A percentile compares a stretch with the other conserved stretches of the same genome.
These are phyloP conservation scores for Paecilomyces variotii DNA, from an alignment of 2,329 filamentous ascomycete species.

Conservation along the genomic window DNA sequence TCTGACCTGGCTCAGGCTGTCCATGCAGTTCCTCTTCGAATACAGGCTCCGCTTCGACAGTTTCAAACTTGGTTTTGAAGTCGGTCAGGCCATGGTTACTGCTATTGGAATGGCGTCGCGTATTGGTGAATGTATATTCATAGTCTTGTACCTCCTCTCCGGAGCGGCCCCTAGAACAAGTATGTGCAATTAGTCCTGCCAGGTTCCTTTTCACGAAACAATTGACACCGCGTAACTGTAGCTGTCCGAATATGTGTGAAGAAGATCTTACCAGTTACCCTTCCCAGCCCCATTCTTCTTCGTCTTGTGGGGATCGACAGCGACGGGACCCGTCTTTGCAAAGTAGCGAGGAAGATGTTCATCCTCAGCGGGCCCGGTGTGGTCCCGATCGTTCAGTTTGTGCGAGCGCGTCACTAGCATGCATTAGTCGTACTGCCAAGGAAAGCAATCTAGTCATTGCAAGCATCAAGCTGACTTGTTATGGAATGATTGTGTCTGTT, in stretches of 20 bases:
- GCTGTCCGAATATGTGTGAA: conserved; percentile 1
- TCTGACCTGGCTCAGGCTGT: neutral
- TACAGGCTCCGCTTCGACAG: conserved; percentile 78
- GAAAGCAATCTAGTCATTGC: neutral
- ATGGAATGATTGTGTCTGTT: neutral
- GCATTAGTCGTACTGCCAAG: neutral
- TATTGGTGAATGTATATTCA: conserved; percentile 73
- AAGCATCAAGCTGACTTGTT: neutral
- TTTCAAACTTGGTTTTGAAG: conserved; percentile 96
- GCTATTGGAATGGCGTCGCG: conserved; percentile 88
- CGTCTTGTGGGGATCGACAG: conserved; percentile 79
- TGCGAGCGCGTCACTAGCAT: conserved; percentile 86
- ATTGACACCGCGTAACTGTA: neutral
- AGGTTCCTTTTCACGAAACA: neutral
- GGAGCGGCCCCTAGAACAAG: conserved; percentile 60
- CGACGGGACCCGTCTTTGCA: conserved; percentile 73
- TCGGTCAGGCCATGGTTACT: conserved; percentile 65
- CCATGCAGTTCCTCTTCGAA: conserved; percentile 84
- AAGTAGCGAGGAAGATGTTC: conserved; percentile 87
- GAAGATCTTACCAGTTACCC: conserved; percentile 73
- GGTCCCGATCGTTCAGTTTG: conserved; percentile 91
- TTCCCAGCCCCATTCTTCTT: conserved; percentile 95
- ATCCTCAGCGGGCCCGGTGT: conserved; percentile 69
- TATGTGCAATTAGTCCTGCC: neutral
- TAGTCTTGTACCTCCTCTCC: conserved; percentile 81